These are phyloP conservation scores for California macrophylla DNA, from an alignment of 441 rosid genomes.

Conservation along the genomic window DNA sequence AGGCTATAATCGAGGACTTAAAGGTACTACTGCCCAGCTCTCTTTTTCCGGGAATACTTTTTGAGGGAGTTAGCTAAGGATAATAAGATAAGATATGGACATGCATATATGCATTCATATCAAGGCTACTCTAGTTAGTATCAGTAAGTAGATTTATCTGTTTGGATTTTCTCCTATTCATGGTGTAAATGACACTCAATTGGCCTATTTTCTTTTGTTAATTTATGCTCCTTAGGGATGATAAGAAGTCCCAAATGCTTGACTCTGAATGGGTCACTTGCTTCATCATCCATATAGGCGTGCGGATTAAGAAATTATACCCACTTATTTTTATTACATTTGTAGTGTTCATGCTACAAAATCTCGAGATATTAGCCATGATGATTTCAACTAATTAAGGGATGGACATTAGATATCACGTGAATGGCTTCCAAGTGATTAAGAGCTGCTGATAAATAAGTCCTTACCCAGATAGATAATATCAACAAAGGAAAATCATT, in stretches of 20 bases:
- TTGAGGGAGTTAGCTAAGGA: neutral
- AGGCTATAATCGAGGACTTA: slow-evolving; percentile 61
- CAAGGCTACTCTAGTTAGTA: neutral
- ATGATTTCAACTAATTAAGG: neutral
- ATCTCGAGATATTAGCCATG: neutral
- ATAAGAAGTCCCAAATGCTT: neutral
- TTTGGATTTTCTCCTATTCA: neutral
- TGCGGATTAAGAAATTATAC: neutral
- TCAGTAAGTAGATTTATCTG: neutral
- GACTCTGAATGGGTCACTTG: neutral
- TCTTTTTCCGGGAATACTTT: neutral
- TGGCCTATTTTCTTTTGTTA: neutral
- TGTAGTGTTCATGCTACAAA: neutral
- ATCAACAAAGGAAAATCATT: neutral
- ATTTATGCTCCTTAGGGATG: neutral
- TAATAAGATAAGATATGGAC: neutral
- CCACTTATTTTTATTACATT: neutral
- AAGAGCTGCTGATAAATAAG: neutral
- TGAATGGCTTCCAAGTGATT: neutral
- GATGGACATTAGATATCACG: neutral
- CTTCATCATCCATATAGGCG: neutral
- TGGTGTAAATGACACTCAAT: neutral
- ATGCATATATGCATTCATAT: neutral
- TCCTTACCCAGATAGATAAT: neutral
- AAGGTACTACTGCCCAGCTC: slow-evolving; percentile 42